Conservation (phyloP, 345 rosid species). For the Chamaenerion angustifolium region DNA sequence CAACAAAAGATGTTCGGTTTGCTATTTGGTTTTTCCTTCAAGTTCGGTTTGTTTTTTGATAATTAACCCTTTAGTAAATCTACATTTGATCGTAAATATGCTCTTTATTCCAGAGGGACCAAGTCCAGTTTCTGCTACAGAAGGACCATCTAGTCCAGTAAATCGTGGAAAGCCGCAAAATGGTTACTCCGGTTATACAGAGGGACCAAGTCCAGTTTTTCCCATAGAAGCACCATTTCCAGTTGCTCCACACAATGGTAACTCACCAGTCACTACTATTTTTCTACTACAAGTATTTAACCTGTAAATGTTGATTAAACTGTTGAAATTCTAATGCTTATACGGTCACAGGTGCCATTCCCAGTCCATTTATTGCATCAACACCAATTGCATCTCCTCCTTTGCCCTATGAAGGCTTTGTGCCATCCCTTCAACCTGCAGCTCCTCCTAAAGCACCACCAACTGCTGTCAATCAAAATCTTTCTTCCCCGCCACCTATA, state of each 20-base stretch:
- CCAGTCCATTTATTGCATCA: conserved; percentile 17
- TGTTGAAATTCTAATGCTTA: neutral
- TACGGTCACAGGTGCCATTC: neutral
- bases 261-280: neutral
- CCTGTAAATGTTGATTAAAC: neutral
- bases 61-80: neutral
- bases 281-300: neutral
- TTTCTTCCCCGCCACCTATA: conserved; percentile 13
- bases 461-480: conserved; percentile 1
- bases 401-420: conserved; percentile 19
- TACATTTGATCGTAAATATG: conserved; percentile 12
- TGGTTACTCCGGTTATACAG: conserved; percentile 11
- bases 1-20: no score
- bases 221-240: conserved; percentile 14
- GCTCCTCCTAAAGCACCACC: conserved; percentile 21
- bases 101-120: conserved; percentile 19
- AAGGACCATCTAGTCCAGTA: conserved; percentile 13
- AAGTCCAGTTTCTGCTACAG: conserved; percentile 17
- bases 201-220: conserved; percentile 12
- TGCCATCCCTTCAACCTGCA: conserved; percentile 24
- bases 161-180: conserved; percentile 8
- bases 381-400: conserved; percentile 31
- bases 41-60: no score
- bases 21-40: no score
- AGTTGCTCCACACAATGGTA: conserved; percentile 11